A percentile compares a stretch with the other conserved stretches of the same genome.
Conservation (phyloP, 2,329 filamentous ascomycete genomes). For the Mariannaea elegans region DNA sequence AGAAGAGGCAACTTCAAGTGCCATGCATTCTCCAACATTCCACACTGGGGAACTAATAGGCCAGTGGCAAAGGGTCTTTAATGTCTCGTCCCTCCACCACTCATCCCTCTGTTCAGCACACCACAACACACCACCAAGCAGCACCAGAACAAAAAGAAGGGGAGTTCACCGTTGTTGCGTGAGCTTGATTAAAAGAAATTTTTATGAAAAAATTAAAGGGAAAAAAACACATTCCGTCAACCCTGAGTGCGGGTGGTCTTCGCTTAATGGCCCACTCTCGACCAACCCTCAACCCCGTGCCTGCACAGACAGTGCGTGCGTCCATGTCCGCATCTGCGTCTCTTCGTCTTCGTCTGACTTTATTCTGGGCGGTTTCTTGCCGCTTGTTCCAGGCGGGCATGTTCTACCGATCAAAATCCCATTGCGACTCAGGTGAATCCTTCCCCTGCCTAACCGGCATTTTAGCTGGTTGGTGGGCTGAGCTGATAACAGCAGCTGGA, state of each 20-base stretch:
- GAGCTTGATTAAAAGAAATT: too few species aligned
- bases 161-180: constrained; percentile 18
- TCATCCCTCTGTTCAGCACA: constrained; percentile 9
- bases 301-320: constrained; percentile 11
- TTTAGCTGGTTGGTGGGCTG: neutral
- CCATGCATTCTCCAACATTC: neutral
- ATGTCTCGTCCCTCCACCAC: constrained; percentile 1
- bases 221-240: constrained; percentile 6
- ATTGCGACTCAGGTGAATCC: constrained; percentile 1
- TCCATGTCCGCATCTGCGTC: neutral
- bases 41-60: neutral
- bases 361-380: neutral
- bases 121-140: constrained; percentile 12
- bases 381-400: neutral
- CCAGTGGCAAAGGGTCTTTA: constrained; percentile 3
- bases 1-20: too few species aligned
- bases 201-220: too few species aligned
- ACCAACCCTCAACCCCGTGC: constrained; percentile 38
- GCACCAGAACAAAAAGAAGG: neutral
- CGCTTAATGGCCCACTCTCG: constrained; percentile 1
- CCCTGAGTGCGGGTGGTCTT: constrained; percentile 10
- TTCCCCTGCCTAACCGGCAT: neutral
- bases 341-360: constrained; percentile 7
- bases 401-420: constrained; percentile 7
- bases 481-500: neutral